Evolutionary conservation across 176 grass and related monocot species (phyloP), one percentile per base, ranked within the genome.

Genomic region (Bonia amplexicaulis): DNA sequence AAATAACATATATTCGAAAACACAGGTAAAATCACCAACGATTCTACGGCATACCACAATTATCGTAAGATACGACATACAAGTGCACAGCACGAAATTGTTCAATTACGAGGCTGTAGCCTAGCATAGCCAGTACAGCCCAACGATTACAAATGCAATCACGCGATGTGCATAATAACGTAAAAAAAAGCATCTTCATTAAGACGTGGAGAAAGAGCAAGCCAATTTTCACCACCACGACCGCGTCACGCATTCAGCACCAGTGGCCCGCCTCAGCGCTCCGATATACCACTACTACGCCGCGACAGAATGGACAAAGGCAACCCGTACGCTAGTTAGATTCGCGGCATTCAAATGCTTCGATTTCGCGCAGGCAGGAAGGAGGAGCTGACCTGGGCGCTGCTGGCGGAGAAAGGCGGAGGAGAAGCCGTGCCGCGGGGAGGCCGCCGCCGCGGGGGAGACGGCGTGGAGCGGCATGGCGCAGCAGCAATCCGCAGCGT

Each of bases 391-490:
- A 92, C 90, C 90, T 90, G 86, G 33, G 81, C 79, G 88, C 29
- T 86, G 58, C 58, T 26, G 79, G 5, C 75, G 9, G 3, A 73
- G 61, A 41, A 52, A 53, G 7, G 82, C 62, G 27, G 84, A 74
- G 62, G 78, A 79, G 77, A 89, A 63, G 3, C 71, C 61, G 58
- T 80, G 67, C 59, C 46, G 76, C 20, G 40, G 76, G 73, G 85
- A 66, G 69, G 65, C 81, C 46, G 89, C 62, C 62, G 90, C 71
- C 12, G 89, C 85, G 27, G 94, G 74, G 74, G 83, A 92, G 65
- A 93, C 87, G 74, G 82, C 67, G 80, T 89, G 95, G 76, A 97
- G 90, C 27, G 88, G 86, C 78, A 93, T 90, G 79, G 46, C 47
- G 45, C 17, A 61, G 49, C 53, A 65, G 49, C 19, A 55, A 70